Base-by-base conservation (phyloP, 2,329 filamentous ascomycete genomes). In the Botrytis pseudocinerea region DNA sequence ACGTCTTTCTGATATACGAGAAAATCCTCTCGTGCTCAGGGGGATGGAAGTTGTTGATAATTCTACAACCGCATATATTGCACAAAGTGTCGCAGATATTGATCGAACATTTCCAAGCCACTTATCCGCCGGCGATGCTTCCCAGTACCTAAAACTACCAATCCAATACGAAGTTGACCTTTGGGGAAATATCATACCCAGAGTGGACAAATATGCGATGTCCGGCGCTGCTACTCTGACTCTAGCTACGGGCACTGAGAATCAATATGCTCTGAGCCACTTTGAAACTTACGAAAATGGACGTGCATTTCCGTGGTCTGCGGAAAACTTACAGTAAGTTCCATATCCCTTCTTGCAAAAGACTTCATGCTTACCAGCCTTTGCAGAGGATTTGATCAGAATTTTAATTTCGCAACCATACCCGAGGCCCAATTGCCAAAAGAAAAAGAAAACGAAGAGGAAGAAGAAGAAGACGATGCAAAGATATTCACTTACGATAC, bases 151-250 rank as follows among this genome's bases (percentile, higher is more conserved):
- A 6, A 20, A 4, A 35, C 20, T 22, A 7, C n/a, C 25, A 40
- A 22, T 32, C 22, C n/a, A 10, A n/a, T 14, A 16, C 1, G 32
- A 1, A 40, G 0, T 1, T 9, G 12, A 7, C 20, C 12, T 2
- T 9, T 54, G 40, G 22, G 4, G 28, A 6, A 25, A 0, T 10
- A 28, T 28, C 4, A 42, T 57, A 25, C 48, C 16, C 22, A 20
- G 6, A 54, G 25, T 16, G 1, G 35, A 57, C 14, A 12, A 20
- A 2, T 2, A 6, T 68, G 4, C 1, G 1, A 40, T 18, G 3
- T 2, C n/a, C 35, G 46, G n/a, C 48, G 46, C 35, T 22, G 25
- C 25, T 42, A 10, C 10, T 22, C 42, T 22, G 20, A 28, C 9
- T 22, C 35, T 25, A n/a, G 16, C 1, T 18, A 38, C 22, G 35